Conservation (phyloP, 495 filamentous ascomycete genomes). For the Hyaloscypha finlandica region DNA sequence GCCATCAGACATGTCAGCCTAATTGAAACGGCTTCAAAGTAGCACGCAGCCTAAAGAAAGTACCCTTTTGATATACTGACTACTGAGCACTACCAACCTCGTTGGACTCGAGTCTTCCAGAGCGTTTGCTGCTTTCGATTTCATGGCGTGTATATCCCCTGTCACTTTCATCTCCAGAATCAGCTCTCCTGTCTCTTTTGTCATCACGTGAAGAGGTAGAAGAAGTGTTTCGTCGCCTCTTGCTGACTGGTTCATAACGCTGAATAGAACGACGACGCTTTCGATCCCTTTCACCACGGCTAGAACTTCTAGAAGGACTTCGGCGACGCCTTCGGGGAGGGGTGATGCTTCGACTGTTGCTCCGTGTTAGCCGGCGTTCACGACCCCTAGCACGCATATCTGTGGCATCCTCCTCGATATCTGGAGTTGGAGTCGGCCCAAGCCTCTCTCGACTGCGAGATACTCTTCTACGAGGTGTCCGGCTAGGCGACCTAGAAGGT, state of each 20-base stretch:
- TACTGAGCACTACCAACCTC: slow-evolving; percentile 54
- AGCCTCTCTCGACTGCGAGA: slow-evolving; percentile 23
- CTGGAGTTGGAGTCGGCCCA: slow-evolving; percentile 13
- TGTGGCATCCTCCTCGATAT: slow-evolving; percentile 13
- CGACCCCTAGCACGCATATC: slow-evolving; percentile 20
- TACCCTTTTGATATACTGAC: slow-evolving; percentile 22
- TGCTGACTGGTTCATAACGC: slow-evolving; percentile 51
- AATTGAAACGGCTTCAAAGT: slow-evolving; percentile 8
- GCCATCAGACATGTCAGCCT: slow-evolving; percentile 29
- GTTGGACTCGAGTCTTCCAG: slow-evolving; percentile 27
- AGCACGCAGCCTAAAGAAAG: slow-evolving; percentile 6
- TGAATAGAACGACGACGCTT: slow-evolving; percentile 55
- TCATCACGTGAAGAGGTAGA: slow-evolving; percentile 37
- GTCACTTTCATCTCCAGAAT: slow-evolving; percentile 58
- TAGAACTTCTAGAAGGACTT: slow-evolving; percentile 42
- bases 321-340: slow-evolving; percentile 43
- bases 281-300: slow-evolving; percentile 39
- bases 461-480: slow-evolving; percentile 25
- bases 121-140: slow-evolving; percentile 12
- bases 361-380: slow-evolving; percentile 36
- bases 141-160: slow-evolving; percentile 39
- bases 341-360: slow-evolving; percentile 35
- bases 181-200: slow-evolving; percentile 47
- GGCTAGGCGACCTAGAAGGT: slow-evolving; percentile 26
- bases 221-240: slow-evolving; percentile 39